A percentile compares a stretch with the other conserved stretches of the same genome.
Conservation (phyloP, 352 stramenopile genomes). For the Bremia lactucae region DNA sequence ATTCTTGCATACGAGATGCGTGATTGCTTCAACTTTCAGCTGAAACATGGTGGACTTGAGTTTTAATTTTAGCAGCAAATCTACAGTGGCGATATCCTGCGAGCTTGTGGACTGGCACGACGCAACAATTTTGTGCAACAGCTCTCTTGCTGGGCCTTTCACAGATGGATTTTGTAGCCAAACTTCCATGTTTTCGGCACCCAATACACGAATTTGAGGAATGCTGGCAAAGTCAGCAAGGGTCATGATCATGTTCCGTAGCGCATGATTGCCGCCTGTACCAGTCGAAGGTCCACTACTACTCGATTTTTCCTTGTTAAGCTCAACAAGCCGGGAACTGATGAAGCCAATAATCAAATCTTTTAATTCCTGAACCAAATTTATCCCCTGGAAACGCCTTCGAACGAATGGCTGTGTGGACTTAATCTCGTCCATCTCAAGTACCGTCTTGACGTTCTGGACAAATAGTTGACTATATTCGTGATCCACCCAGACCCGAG, state of each 20-base stretch:
- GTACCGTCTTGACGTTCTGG: conserved; percentile 65
- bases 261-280: conserved; percentile 34
- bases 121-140: conserved; percentile 66
- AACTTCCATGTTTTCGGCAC: conserved; percentile 63
- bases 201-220: conserved; percentile 45
- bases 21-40: conserved; percentile 76
- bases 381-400: conserved; percentile 30
- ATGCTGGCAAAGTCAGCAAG: conserved; percentile 55
- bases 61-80: conserved; percentile 74
- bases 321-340: conserved; percentile 40
- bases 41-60: conserved; percentile 85
- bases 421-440: conserved; percentile 17
- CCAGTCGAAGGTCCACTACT: conserved; percentile 9
- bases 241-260: conserved; percentile 69
- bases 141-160: conserved; percentile 56
- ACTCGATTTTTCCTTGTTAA: conserved; percentile 53
- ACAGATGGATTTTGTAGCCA: conserved; percentile 76
- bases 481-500: conserved; percentile 77
- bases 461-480: conserved; percentile 73
- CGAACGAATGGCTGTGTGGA: conserved; percentile 21
- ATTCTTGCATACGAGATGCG: conserved; percentile 64
- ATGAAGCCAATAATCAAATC: conserved; percentile 67
- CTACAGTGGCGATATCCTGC: conserved; percentile 49
- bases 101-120: conserved; percentile 49
- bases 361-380: conserved; percentile 37